These are phyloP conservation scores for Pythium rishiriense DNA, from an alignment of 352 stramenopile species.

Conservation along the genomic window DNA sequence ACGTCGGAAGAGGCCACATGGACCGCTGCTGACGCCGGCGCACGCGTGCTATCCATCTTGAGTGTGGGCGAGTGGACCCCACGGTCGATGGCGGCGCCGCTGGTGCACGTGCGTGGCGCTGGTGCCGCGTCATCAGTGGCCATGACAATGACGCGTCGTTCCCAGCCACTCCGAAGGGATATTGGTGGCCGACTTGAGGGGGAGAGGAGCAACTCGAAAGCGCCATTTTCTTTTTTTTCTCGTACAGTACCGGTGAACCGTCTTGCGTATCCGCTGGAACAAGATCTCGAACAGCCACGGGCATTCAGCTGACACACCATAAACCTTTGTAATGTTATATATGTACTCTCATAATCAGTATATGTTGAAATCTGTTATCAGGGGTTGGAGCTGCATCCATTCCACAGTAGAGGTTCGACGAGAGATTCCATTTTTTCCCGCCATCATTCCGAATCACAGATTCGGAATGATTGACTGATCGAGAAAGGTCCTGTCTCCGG, in stretches of 20 bases:
- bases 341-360: too few species aligned
- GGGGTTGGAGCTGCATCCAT: too few species aligned
- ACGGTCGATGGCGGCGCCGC: background rate
- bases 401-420: background rate
- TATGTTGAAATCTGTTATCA: too few species aligned
- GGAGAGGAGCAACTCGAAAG: too few species aligned
- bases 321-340: constrained; percentile 2
- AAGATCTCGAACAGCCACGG: constrained; percentile 14
- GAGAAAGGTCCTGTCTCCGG: too few species aligned
- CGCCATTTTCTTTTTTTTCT: too few species aligned
- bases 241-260: background rate
- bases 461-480: background rate
- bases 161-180: too few species aligned
- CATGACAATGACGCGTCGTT: background rate
- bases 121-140: background rate
- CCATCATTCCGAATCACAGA: background rate
- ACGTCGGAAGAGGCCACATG: constrained; percentile 1
- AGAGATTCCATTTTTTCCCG: too few species aligned
- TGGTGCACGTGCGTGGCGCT: background rate
- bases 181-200: too few species aligned
- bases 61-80: background rate
- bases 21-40: background rate
- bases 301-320: background rate
- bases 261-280: background rate
- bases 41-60: constrained; percentile 7